These are phyloP conservation scores for Cadophora gregata DNA, from an alignment of 2,329 filamentous ascomycete genomes.

Conservation along the genomic window DNA sequence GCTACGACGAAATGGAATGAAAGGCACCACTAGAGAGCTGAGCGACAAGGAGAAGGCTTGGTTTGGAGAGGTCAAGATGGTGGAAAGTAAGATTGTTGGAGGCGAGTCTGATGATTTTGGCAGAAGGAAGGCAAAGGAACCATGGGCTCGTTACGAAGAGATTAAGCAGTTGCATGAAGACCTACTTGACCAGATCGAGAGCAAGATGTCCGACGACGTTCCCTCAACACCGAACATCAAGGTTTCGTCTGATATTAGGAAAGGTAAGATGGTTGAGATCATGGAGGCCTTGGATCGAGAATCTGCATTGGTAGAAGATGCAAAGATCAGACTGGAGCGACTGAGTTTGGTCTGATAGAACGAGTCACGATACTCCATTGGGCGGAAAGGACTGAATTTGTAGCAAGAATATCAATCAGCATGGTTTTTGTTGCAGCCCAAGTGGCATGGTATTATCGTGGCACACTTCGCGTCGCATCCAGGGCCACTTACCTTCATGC, in stretches of 20 bases:
- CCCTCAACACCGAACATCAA: constrained; percentile 32
- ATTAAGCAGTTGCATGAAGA: constrained; percentile 48
- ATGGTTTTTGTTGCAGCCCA: constrained; percentile 1
- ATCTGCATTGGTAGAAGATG: constrained; percentile 70
- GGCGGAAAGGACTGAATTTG: background rate
- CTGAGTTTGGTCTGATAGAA: constrained; percentile 46
- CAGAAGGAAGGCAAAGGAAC: constrained; percentile 48
- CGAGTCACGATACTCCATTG: background rate
- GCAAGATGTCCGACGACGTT: constrained; percentile 36
- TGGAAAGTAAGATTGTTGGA: constrained; percentile 47
- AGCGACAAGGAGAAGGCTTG: constrained; percentile 68
- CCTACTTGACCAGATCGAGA: constrained; percentile 44
- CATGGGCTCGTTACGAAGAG: constrained; percentile 63
- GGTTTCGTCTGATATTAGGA: constrained; percentile 65
- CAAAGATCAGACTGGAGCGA: constrained; percentile 65
- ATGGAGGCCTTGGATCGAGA: constrained; percentile 69
- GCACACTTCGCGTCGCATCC: background rate
- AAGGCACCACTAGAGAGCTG: constrained; percentile 56
- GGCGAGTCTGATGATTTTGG: constrained; percentile 22
- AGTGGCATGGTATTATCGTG: background rate
- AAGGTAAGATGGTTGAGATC: constrained; percentile 68
- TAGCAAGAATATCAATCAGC: constrained; percentile 9
- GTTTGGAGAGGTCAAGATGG: constrained; percentile 58
- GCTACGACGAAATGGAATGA: constrained; percentile 58
- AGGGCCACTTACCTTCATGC: too few relatives aligned